A percentile compares a stretch with the other conserved stretches of the same genome.
These are phyloP conservation scores for Rhizophora apiculata DNA, from an alignment of 345 rosid genomes.

Conservation along the genomic window DNA sequence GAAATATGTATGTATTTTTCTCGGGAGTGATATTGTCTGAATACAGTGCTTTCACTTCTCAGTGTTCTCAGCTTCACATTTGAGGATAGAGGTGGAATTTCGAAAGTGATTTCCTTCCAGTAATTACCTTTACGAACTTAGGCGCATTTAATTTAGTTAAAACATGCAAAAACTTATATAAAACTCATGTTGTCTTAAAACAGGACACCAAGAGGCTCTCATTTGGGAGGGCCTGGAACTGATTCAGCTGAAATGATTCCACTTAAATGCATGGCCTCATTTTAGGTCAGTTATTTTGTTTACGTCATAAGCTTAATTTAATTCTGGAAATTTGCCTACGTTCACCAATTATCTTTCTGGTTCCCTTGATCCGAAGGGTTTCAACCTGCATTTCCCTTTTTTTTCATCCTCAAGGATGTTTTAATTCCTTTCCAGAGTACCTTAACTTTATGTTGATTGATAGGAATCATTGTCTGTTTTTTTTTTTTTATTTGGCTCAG, in stretches of 20 bases:
- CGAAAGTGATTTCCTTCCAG: slow-evolving; percentile 60
- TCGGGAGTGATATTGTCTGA: slow-evolving; percentile 22
- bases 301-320: slow-evolving; percentile 56
- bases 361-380: slow-evolving; percentile 34
- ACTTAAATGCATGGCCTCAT: slow-evolving; percentile 97
- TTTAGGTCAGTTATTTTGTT: slow-evolving; percentile 98
- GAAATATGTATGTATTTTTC: slow-evolving; percentile 10
- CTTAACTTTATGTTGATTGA: slow-evolving; percentile 27
- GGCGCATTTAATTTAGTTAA: slow-evolving; percentile 55
- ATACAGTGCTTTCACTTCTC: background rate
- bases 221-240: slow-evolving; percentile 95
- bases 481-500: slow-evolving; percentile 7
- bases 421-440: slow-evolving; percentile 27
- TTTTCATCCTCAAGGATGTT: slow-evolving; percentile 20
- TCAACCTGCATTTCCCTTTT: slow-evolving; percentile 31
- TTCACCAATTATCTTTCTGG: slow-evolving; percentile 44
- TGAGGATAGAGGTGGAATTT: slow-evolving; percentile 40
- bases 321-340: slow-evolving; percentile 61
- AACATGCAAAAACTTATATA: slow-evolving; percentile 77
- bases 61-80: slow-evolving; percentile 37
- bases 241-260: slow-evolving; percentile 97
- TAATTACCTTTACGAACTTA: slow-evolving; percentile 58
- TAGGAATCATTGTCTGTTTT: slow-evolving; percentile 17
- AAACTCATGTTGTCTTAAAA: slow-evolving; percentile 96
- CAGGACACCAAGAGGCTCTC: slow-evolving; percentile 99